Evolutionary conservation across 495 filamentous ascomycete genomes (phyloP).

Genomic region (Penicillium lividum): DNA sequence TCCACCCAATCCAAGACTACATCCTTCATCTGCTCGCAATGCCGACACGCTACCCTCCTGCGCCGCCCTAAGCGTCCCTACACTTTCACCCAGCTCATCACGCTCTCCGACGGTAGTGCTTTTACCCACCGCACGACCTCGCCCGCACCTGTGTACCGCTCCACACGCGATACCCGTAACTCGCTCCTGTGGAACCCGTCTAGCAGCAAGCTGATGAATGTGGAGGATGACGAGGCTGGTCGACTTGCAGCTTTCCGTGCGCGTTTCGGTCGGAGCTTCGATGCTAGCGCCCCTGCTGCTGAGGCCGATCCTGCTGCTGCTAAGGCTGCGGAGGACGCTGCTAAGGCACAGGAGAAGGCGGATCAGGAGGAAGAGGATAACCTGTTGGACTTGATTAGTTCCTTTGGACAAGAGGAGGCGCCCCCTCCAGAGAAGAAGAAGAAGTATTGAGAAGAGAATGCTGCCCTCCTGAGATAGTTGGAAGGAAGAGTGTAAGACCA

Average conservation of each 20-base stretch:
- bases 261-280: constrained; percentile 81
- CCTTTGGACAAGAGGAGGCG: constrained; percentile 52
- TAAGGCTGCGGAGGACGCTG: constrained; percentile 33
- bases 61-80: constrained; percentile 86
- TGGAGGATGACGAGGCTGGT: constrained; percentile 95
- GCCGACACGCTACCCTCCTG: constrained; percentile 86
- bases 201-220: constrained; percentile 71
- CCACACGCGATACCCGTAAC: constrained; percentile 84
- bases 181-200: constrained; percentile 87
- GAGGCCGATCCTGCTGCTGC: constrained; percentile 28
- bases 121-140: constrained; percentile 88
- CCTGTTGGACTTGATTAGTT: constrained; percentile 70
- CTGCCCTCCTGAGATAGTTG: not conserved
- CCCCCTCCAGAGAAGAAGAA: constrained; percentile 36
- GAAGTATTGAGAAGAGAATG: constrained; percentile 14
- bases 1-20: constrained; percentile 30
- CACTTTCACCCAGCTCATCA: constrained; percentile 94
- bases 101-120: constrained; percentile 87
- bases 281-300: constrained; percentile 51
- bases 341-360: constrained; percentile 32
- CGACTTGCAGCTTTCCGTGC: constrained; percentile 80
- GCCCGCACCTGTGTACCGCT: constrained; percentile 72
- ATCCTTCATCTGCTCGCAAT: constrained; percentile 50
- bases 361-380: constrained; percentile 55
- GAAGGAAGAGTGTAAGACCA: constrained; percentile 5